A percentile compares a stretch with the other conserved stretches of the same genome.
Conservation (phyloP, 2,329 filamentous ascomycete genomes). For the Fusarium anguioides region DNA sequence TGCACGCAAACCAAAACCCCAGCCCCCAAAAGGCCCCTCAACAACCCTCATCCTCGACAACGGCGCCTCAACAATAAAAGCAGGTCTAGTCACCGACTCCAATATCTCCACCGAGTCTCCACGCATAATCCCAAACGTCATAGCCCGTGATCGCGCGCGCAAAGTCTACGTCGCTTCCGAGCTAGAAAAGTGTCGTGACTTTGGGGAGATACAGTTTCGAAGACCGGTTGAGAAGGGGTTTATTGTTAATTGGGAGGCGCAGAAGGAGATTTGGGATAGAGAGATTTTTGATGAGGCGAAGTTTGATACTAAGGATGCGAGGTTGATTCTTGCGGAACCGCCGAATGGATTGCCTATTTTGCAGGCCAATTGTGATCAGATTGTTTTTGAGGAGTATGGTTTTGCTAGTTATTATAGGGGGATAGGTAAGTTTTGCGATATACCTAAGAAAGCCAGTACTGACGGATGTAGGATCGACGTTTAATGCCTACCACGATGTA, state of each 20-base stretch:
- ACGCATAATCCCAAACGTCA: constrained; percentile 86
- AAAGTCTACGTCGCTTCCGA: constrained; percentile 84
- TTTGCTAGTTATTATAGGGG: constrained; percentile 87
- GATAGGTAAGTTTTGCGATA: constrained; percentile 64
- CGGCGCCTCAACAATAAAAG: constrained; percentile 91
- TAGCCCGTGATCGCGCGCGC: constrained; percentile 83
- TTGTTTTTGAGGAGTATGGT: constrained; percentile 96
- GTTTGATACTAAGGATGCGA: constrained; percentile 78
- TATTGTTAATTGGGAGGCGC: constrained; percentile 94
- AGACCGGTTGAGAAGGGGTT: constrained; percentile 94
- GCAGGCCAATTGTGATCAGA: constrained; percentile 92
- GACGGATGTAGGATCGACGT: constrained; percentile 66
- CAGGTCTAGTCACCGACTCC: constrained; percentile 73
- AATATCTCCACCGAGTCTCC: constrained; percentile 66
- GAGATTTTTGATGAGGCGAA: constrained; percentile 81
- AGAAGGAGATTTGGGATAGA: constrained; percentile 95
- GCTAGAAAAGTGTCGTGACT: constrained; percentile 83
- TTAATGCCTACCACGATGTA: constrained; percentile 86
- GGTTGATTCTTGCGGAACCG: constrained; percentile 85
- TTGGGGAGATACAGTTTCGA: constrained; percentile 87
- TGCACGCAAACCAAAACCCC: constrained; percentile 64
- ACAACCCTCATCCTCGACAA: constrained; percentile 92
- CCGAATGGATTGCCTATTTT: constrained; percentile 84
- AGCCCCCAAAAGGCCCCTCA: constrained; percentile 63
- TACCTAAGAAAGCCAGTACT: not conserved